Evolutionary conservation across 2,329 filamentous ascomycete species (phyloP).

Genomic region (Coniella vitis): DNA sequence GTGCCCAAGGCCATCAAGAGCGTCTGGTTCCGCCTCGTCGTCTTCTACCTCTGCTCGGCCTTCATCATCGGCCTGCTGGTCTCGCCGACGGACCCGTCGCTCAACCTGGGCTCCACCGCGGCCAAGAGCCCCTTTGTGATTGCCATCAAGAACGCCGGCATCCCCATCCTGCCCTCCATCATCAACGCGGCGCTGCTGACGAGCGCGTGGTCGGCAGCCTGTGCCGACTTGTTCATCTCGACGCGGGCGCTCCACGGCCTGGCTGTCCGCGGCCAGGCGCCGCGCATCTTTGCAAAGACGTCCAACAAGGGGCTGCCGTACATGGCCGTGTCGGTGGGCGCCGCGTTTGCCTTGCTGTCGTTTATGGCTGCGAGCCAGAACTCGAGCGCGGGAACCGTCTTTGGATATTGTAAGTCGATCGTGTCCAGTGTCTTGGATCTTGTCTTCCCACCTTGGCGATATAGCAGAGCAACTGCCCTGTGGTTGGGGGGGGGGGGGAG

Average conservation of each 20-base stretch:
- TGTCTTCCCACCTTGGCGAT: too few species aligned
- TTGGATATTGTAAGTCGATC: background rate
- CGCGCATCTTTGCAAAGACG: constrained; percentile 50
- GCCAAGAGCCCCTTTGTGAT: constrained; percentile 61
- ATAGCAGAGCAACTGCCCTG: too few species aligned
- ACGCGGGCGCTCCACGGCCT: constrained; percentile 62
- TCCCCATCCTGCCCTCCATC: constrained; percentile 57
- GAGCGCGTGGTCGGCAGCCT: constrained; percentile 71
- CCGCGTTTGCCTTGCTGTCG: constrained; percentile 54
- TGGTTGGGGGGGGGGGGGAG: too few species aligned
- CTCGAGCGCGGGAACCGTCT: background rate
- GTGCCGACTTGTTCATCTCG: constrained; percentile 69
- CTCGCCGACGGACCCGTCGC: constrained; percentile 48
- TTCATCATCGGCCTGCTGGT: constrained; percentile 69
- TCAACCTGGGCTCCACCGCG: constrained; percentile 47
- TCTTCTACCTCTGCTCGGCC: constrained; percentile 57
- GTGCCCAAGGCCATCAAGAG: constrained; percentile 67
- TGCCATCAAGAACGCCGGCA: constrained; percentile 53
- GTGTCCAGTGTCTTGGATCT: too few species aligned
- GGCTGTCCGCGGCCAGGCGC: constrained; percentile 57
- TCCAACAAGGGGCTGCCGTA: constrained; percentile 58
- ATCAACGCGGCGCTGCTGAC: constrained; percentile 75
- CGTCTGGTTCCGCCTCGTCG: constrained; percentile 69
- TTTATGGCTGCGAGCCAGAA: constrained; percentile 39
- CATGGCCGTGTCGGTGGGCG: constrained; percentile 48